Conservation (phyloP, 768 basidiomycete genomes). For the Suillus subalutaceus region DNA sequence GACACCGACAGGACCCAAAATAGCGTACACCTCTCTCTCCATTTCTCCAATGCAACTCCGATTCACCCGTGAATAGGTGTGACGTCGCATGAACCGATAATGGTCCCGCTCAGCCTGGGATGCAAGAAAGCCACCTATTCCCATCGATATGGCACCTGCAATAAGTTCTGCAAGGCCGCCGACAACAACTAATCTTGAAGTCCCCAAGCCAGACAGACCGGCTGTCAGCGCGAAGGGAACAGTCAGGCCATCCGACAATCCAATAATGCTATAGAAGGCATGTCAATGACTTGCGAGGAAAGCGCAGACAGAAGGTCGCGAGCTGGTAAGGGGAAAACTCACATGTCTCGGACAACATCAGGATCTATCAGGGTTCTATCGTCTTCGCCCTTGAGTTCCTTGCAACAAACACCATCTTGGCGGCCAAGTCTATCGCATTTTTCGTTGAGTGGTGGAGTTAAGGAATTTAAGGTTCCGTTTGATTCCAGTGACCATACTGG, state of each 20-base stretch:
- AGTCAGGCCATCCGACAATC: constrained; percentile 88
- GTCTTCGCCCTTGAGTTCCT: constrained; percentile 80
- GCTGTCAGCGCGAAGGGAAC: constrained; percentile 92
- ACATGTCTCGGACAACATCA: constrained; percentile 88
- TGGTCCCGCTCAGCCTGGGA: constrained; percentile 97
- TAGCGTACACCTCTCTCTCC: constrained; percentile 89
- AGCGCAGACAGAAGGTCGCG: not conserved
- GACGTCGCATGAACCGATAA: constrained; percentile 76
- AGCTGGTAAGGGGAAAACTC: constrained; percentile 28
- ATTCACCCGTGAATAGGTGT: constrained; percentile 79
- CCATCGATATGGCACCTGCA: constrained; percentile 97
- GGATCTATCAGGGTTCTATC: constrained; percentile 84
- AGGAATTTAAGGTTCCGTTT: constrained; percentile 25
- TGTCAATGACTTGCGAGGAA: constrained; percentile 11
- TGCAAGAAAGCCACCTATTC: constrained; percentile 96
- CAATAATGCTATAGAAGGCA: constrained; percentile 64
- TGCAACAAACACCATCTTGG: constrained; percentile 79
- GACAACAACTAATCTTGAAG: constrained; percentile 88
- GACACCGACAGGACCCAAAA: constrained; percentile 89
- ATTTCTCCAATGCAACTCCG: constrained; percentile 93
- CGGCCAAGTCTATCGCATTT: constrained; percentile 61
- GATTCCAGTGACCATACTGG: constrained; percentile 71
- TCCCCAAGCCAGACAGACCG: constrained; percentile 86
- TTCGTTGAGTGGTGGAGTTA: constrained; percentile 49
- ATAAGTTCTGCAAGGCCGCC: constrained; percentile 96